Base-by-base conservation (phyloP, 1,284 basidiomycete genomes). In the Bondarzewia mesenterica region DNA sequence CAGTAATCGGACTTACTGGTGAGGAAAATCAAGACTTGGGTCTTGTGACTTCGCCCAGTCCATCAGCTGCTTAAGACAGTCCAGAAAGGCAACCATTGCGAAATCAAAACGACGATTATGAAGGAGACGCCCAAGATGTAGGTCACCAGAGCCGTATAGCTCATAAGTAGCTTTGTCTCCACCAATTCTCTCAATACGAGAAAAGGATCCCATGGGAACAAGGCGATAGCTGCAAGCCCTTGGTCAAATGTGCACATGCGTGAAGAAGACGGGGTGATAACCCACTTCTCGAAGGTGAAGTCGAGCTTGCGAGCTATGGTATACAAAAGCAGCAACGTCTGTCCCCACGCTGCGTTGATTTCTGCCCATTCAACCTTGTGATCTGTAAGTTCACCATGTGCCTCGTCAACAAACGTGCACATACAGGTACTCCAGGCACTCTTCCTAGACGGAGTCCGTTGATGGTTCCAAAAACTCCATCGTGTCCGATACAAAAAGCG, bases 281-380 rank as follows among this genome's bases (percentile, higher is more conserved):
- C 77, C 57, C 64, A 93, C 91, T 81, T 82, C 58, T 89, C 84
- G 58, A 96, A 94, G 1, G 80, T 80, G 62, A 82, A 91, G 49
- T 90, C 91, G 7, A 96, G 77, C 63, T 94, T 95, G 50, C 86
- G 77, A 3, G 91, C 90, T 45, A 99, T 80, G 4, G 93, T 93
- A 58, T 94, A 89, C 14, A 99, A 71, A 46, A 98, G 74, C 18
- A 99, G 71, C n/a, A 95, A 74, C 0, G 93, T 91, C 61, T 98
- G 89, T 0, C 96, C 96, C 93, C 95, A 97, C 3, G 96, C 96
- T 5, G 96, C 96, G 62, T 99, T 99, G 65, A 99, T 94, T 68
- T 99, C 96, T 5, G 90, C 82, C 94, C 95, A 99, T 61, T 98
- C 95, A 23, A 99, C 92, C 78, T 89, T 57, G 0, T 60, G 50